Evolutionary conservation across 1,139 yeast genomes (phyloP).

Genomic region (Yamadazyma diddensiae): DNA sequence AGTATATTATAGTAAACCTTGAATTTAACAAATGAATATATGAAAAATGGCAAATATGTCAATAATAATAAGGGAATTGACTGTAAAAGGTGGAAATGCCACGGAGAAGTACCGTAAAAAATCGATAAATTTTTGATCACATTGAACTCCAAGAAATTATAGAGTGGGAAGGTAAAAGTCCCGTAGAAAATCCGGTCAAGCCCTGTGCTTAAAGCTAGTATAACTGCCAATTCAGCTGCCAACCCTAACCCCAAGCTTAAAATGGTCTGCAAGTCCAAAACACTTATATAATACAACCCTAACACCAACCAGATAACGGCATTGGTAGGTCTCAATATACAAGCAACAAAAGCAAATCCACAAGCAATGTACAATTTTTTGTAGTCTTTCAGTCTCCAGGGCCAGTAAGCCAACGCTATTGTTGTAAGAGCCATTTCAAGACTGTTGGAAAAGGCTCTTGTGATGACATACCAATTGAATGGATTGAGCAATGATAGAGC

Average conservation of each 20-base stretch:
- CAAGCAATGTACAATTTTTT: conserved; percentile 11
- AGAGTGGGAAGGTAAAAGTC: conserved; percentile 55
- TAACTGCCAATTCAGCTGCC: conserved; percentile 5
- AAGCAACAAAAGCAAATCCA: conserved; percentile 50
- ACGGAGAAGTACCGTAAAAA: conserved; percentile 82
- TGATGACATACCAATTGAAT: conserved; percentile 77
- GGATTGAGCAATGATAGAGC: conserved; percentile 63
- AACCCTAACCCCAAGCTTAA: conserved; percentile 4
- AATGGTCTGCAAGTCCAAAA: not conserved
- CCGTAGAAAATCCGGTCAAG: conserved; percentile 67
- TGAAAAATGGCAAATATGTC: conserved; percentile 59
- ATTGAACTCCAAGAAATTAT: conserved; percentile 74
- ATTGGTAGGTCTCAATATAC: conserved; percentile 82
- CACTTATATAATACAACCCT: conserved; percentile 33
- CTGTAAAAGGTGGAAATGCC: conserved; percentile 83
- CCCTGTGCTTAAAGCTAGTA: conserved; percentile 12
- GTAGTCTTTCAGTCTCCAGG: conserved; percentile 41
- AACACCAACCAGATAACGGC: conserved; percentile 67
- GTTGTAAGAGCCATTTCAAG: conserved; percentile 74
- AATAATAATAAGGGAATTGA: conserved; percentile 75
- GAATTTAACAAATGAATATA: conserved; percentile 17
- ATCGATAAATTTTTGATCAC: conserved; percentile 67
- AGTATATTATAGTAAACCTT: conserved; percentile 14
- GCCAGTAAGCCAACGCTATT: conserved; percentile 73
- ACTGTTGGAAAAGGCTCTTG: conserved; percentile 85